Evolutionary conservation across 805 yeast genomes (phyloP), one percentile per base, ranked within the genome.

Genomic region (Metschnikowia gruessii): DNA sequence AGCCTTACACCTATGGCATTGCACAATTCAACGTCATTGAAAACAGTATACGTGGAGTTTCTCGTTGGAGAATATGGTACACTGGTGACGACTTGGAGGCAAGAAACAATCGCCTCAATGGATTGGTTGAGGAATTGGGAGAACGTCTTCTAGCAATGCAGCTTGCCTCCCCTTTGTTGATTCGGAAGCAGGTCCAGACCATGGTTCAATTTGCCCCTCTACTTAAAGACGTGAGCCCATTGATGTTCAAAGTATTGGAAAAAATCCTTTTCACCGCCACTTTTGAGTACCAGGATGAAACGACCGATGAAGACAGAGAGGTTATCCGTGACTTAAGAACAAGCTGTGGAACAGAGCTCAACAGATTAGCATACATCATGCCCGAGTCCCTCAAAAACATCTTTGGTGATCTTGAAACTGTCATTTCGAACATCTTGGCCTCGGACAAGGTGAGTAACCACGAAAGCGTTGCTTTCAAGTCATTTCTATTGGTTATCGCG

Each of bases 61-160:
- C 94, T 11, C 79, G 99, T 60, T 95, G 99, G 99, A 81, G 88
- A 57, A 82, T 89, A 15, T 92, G 97, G 97, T 90, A 88, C 57
- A 76, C 66, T 30, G 80, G 81, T 6, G 76, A 72, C 4, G 76
- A 76, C 19, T 74, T 79, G 42, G 82, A 78, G 31, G 68, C 70
- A 32, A 70, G 80, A 12, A 83, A 82, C 42, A 72, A 63, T 17
- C 70, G 80, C 44, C 68, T 81, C 43, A 72, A 70, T 38, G 75
- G 76, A 42, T 69, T 79, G 38, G 81, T 85, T 9, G 90, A 87
- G 60, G 77, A 74, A 13, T 72, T 89, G 41, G 86, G 96, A 40
- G 85, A 86, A 52, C 79, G 83, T 56, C 70, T 94, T 48, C 70
- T 94, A 47, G 83, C 82, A 30, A 78, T 94, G 74, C 81, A 83